Conservation (phyloP, 768 basidiomycete species). For the Amanita molliuscula region DNA sequence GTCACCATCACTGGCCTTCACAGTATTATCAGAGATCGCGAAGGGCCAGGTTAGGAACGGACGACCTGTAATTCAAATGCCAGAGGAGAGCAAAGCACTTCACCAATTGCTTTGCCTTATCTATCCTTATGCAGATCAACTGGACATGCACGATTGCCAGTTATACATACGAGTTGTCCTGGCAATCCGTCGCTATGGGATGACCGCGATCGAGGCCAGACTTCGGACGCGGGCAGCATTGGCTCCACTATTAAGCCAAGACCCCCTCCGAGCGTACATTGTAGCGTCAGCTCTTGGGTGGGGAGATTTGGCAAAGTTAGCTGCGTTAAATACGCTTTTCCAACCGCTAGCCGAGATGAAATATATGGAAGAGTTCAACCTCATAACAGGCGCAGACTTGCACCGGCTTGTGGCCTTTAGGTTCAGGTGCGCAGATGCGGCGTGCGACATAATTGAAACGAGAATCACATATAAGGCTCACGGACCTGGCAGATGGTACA, state of each 20-base stretch:
- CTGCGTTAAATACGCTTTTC: neutral
- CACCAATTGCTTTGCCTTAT: slow-evolving; percentile 5
- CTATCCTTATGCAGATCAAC: neutral
- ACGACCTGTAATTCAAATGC: slow-evolving; percentile 6
- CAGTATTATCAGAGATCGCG: slow-evolving; percentile 14
- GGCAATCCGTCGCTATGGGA: neutral
- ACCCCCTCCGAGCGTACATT: neutral
- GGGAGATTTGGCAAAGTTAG: neutral
- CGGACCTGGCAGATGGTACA: neutral
- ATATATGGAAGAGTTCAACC: neutral
- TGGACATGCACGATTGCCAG: neutral
- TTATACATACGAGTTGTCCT: neutral
- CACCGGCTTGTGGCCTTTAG: neutral
- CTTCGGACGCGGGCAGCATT: neutral
- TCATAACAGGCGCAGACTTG: neutral
- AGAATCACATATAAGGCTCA: neutral
- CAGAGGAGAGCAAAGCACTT: slow-evolving; percentile 8
- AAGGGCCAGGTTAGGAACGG: neutral
- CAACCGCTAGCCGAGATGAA: neutral
- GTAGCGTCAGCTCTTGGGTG: neutral
- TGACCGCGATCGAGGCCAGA: neutral
- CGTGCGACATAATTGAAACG: neutral
- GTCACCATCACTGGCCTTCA: slow-evolving; percentile 20
- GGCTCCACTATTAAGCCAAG: neutral
- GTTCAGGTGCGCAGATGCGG: slow-evolving; percentile 2